phyloP scores from a whole-genome alignment of 2,329 filamentous ascomycete species.

The Ophiostoma fasciatum region DNA sequence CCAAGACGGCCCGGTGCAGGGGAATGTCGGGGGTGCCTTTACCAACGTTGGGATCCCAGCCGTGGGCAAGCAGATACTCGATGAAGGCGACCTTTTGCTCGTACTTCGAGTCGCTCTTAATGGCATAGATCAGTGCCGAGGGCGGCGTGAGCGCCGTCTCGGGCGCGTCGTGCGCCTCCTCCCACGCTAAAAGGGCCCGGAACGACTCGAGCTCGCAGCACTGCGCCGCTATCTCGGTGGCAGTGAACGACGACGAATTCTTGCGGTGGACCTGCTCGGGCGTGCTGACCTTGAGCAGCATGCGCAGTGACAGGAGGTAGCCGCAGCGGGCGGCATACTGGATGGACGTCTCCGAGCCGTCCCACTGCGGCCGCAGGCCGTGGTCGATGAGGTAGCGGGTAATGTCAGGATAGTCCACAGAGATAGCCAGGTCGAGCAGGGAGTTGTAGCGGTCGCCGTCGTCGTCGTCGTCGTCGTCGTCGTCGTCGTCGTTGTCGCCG shows the following conservation, averaged over 20 bases:
- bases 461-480: no score
- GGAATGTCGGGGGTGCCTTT: neutral
- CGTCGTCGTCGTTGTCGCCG: no score
- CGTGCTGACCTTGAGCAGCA: neutral
- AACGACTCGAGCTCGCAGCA: neutral
- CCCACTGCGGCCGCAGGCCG: constrained; percentile 1
- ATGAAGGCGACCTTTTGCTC: neutral
- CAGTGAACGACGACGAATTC: neutral
- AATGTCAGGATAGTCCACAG: neutral
- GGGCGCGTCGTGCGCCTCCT: neutral
- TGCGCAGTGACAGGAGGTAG: neutral
- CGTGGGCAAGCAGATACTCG: constrained; percentile 1
- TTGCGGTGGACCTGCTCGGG: neutral
- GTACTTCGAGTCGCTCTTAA: neutral
- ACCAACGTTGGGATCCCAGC: neutral
- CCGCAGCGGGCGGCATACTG: constrained; percentile 2
- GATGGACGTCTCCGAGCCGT: constrained; percentile 5
- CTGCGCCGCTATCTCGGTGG: neutral
- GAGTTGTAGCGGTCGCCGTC: no score
- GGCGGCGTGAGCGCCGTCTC: neutral
- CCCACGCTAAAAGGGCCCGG: neutral
- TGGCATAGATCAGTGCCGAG: neutral
- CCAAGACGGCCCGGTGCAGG: neutral
- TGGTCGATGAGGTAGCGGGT: neutral
- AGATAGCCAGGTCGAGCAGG: constrained; percentile 1